Evolutionary conservation across 78 protist species (phyloP), one percentile per base, ranked within the genome.

Genomic region (Pigoraptor vietnamica): DNA sequence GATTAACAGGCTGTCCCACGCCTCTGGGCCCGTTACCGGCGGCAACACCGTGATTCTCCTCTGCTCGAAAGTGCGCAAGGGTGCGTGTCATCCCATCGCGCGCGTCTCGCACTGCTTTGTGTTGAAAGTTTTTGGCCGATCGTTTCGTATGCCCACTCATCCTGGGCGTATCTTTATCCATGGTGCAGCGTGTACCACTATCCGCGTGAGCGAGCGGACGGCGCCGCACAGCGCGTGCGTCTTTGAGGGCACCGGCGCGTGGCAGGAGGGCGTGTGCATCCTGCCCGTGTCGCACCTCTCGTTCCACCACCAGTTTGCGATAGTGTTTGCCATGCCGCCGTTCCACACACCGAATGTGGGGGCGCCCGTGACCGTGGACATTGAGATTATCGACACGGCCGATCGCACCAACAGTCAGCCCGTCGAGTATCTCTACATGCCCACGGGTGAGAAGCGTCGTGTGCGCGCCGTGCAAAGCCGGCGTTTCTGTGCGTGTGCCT

Each of bases 61-160:
- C 33, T 92, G 93, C 86, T 92, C 93, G 21, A 92, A 92, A 39
- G 36, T 92, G 25, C 90, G 93, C 39, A 92, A 92, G 88, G 91
- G 91, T 48, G 40, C 0, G 91, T 48, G 67, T n/a, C n/a, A n/a
- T n/a, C n/a, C n/a, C n/a, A n/a, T n/a, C n/a, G n/a, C n/a, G n/a
- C n/a, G n/a, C n/a, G n/a, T n/a, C n/a, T n/a, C n/a, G n/a, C n/a
- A n/a, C n/a, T n/a, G n/a, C n/a, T n/a, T n/a, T n/a, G n/a, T n/a
- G n/a, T n/a, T n/a, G n/a, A n/a, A n/a, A n/a, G n/a, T 19, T 23
- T 33, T 33, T 83, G n/a, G n/a, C n/a, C 14, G 9, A 24, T 37
- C 23, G 25, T 0, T 37, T 37, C 24, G 23, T 86, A 0, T 24
- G 23, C n/a, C n/a, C n/a, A n/a, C n/a, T n/a, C n/a, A n/a, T n/a